A percentile compares a stretch with the other conserved stretches of the same genome.
These are phyloP conservation scores for Nectriaceae sp. DNA, from an alignment of 2,329 filamentous ascomycete genomes.

Conservation along the genomic window DNA sequence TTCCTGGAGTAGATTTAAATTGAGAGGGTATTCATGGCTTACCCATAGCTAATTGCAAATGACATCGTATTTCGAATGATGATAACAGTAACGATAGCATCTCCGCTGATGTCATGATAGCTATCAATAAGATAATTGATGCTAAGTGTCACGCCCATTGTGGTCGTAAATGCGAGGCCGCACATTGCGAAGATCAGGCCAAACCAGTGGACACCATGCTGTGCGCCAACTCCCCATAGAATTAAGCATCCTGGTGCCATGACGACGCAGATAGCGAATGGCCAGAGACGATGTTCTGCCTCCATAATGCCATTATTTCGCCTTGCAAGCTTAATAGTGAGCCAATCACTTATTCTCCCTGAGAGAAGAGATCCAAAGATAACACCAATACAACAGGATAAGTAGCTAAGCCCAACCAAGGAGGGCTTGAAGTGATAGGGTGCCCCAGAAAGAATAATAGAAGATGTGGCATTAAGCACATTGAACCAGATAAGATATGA, in stretches of 20 bases:
- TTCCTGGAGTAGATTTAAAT: too few species aligned
- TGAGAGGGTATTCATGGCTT: not conserved
- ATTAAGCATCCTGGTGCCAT: conserved; percentile 24
- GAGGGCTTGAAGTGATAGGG: conserved; percentile 42
- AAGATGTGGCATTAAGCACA: conserved; percentile 46
- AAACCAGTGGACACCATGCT: conserved; percentile 40
- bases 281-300: conserved; percentile 42
- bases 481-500: conserved; percentile 46
- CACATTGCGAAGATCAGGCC: conserved; percentile 41
- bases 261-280: conserved; percentile 30
- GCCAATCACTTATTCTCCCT: conserved; percentile 36
- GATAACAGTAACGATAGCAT: conserved; percentile 39
- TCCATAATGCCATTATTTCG: conserved; percentile 42
- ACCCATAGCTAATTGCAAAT: conserved; percentile 32
- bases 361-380: conserved; percentile 25
- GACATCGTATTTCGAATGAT: conserved; percentile 37
- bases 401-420: conserved; percentile 41
- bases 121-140: conserved; percentile 40
- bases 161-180: conserved; percentile 31
- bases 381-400: conserved; percentile 37
- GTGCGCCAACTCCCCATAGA: conserved; percentile 34
- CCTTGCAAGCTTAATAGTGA: conserved; percentile 37
- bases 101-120: conserved; percentile 39
- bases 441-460: conserved; percentile 37
- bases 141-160: conserved; percentile 34